These are phyloP conservation scores for Boletus barrowsii DNA, from an alignment of 768 basidiomycete genomes.

Conservation along the genomic window DNA sequence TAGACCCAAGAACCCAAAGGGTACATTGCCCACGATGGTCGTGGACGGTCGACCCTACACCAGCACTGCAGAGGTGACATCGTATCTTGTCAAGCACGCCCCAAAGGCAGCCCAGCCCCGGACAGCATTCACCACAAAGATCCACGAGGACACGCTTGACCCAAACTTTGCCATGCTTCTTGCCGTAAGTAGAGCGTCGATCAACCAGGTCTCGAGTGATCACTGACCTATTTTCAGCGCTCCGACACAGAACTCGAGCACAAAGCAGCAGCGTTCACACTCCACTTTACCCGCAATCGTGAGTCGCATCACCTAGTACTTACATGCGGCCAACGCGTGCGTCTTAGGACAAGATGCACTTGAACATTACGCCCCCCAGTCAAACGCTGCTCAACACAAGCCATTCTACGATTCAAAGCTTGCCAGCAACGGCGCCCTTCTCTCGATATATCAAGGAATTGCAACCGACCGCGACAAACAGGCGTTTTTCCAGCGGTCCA, in stretches of 20 bases:
- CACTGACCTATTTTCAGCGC: constrained; percentile 30
- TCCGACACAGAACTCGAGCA: constrained; percentile 45
- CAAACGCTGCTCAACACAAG: constrained; percentile 37
- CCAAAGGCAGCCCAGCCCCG: constrained; percentile 34
- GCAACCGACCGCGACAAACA: constrained; percentile 34
- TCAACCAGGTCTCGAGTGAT: too few relatives aligned
- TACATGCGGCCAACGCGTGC: neutral
- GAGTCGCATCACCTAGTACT: constrained; percentile 19
- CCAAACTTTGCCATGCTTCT: constrained; percentile 51
- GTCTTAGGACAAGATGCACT: constrained; percentile 45
- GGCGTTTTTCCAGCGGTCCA: constrained; percentile 39
- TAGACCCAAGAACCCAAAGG: constrained; percentile 40
- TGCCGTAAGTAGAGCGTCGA: constrained; percentile 28
- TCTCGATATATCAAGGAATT: constrained; percentile 40
- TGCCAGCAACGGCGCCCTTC: constrained; percentile 37
- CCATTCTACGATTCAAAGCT: constrained; percentile 45
- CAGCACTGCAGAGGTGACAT: constrained; percentile 40
- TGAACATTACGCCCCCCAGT: constrained; percentile 32
- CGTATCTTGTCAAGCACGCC: constrained; percentile 40
- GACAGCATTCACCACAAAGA: constrained; percentile 35
- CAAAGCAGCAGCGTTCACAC: constrained; percentile 32
- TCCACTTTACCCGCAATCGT: constrained; percentile 40
- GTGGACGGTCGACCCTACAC: constrained; percentile 36
- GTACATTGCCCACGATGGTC: constrained; percentile 42
- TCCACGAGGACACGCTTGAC: constrained; percentile 47